A percentile compares a stretch with the other conserved stretches of the same genome.
phyloP scores from a whole-genome alignment of 2,329 filamentous ascomycete genomes.

The Chrysoporthe puriensis region DNA sequence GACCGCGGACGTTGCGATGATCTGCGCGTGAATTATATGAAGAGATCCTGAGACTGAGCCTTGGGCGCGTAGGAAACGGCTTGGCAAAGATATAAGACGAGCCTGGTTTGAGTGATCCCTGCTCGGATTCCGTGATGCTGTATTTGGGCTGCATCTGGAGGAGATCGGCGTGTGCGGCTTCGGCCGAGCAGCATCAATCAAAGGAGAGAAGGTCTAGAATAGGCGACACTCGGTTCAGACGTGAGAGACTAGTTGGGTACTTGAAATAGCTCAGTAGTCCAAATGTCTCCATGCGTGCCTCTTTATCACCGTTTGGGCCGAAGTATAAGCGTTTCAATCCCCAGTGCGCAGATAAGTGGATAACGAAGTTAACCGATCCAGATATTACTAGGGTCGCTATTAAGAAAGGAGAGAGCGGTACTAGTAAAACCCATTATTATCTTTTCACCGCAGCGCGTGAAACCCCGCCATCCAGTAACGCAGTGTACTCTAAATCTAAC shows the following conservation, averaged over 20 bases:
- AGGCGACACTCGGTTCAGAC: constrained; percentile 6
- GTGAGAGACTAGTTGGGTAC: not conserved
- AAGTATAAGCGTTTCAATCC: not conserved
- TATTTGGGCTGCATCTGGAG: not conserved
- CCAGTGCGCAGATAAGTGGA: not conserved
- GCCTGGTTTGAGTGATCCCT: constrained; percentile 2
- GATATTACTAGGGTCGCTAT: not conserved
- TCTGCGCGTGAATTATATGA: not conserved
- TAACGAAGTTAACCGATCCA: not conserved
- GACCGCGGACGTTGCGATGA: not conserved
- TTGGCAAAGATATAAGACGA: constrained; percentile 1
- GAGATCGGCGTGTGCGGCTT: not conserved
- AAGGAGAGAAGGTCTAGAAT: not conserved
- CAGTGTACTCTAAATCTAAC: too few species aligned
- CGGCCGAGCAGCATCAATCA: not conserved
- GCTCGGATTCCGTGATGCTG: not conserved
- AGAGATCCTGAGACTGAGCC: not conserved
- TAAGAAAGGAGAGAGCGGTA: not conserved
- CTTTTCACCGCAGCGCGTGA: not conserved
- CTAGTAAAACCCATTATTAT: not conserved
- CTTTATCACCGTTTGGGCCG: not conserved
- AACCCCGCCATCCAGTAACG: too few species aligned
- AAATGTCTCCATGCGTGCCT: not conserved
- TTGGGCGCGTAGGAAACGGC: not conserved
- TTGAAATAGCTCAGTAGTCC: not conserved